These are phyloP conservation scores for Epicoccum nigrum DNA, from an alignment of 2,329 filamentous ascomycete genomes.

Conservation along the genomic window DNA sequence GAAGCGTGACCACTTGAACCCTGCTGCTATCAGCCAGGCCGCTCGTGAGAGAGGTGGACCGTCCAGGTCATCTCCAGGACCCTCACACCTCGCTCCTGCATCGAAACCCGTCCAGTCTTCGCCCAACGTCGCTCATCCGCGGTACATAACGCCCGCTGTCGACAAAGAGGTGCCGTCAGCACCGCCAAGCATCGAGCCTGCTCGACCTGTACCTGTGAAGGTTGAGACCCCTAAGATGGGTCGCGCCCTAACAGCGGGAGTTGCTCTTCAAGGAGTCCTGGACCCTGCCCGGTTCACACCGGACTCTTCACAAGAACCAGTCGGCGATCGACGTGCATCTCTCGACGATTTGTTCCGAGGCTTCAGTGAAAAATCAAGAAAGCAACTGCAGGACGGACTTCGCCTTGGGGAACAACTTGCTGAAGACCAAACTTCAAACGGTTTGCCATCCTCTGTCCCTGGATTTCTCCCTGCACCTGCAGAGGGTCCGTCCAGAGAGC, in stretches of 20 bases:
- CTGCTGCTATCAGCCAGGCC: background rate
- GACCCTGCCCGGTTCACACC: conserved; percentile 41
- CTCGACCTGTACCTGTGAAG: conserved; percentile 24
- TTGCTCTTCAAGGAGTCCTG: conserved; percentile 47
- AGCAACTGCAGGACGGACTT: conserved; percentile 47
- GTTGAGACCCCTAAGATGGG: conserved; percentile 41
- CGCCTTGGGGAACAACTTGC: conserved; percentile 49
- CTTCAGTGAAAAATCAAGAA: conserved; percentile 48
- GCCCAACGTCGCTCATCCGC: conserved; percentile 22
- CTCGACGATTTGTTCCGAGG: conserved; percentile 48
- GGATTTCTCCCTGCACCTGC: conserved; percentile 25
- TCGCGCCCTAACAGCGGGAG: conserved; percentile 46
- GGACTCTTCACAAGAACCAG: conserved; percentile 28
- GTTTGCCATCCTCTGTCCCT: conserved; percentile 23
- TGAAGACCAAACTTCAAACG: conserved; percentile 23
- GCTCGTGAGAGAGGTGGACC: background rate
- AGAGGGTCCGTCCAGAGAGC: conserved; percentile 19
- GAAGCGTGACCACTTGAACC: conserved; percentile 21
- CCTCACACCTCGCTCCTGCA: conserved; percentile 8
- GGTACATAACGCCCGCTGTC: conserved; percentile 38
- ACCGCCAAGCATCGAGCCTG: conserved; percentile 38
- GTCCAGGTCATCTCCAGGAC: conserved; percentile 14
- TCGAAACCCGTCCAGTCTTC: conserved; percentile 16
- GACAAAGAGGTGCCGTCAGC: conserved; percentile 35
- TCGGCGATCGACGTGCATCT: conserved; percentile 29